These are phyloP conservation scores for Erythrophleum fordii DNA, from an alignment of 306 rosid genomes.

Conservation along the genomic window DNA sequence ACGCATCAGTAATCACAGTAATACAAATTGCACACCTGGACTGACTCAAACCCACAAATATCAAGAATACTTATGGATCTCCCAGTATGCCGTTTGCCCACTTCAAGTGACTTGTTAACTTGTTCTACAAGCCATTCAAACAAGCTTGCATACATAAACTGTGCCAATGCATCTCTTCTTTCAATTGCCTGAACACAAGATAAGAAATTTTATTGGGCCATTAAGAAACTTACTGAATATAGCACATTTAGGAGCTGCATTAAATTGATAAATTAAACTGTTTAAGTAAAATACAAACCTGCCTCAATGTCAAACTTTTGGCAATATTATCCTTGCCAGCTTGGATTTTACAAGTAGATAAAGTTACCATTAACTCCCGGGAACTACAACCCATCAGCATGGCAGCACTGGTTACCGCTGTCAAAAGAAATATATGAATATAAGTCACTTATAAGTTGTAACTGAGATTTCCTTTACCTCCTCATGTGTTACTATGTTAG, in stretches of 20 bases:
- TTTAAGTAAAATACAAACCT: constrained; percentile 56
- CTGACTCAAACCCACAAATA: constrained; percentile 82
- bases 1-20: constrained; percentile 28
- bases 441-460: constrained; percentile 16
- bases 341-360: constrained; percentile 54
- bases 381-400: constrained; percentile 84
- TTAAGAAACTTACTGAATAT: neutral
- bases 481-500: constrained; percentile 12
- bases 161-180: constrained; percentile 81
- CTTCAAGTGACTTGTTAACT: constrained; percentile 77
- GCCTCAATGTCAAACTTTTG: constrained; percentile 61
- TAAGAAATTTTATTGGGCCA: neutral
- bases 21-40: constrained; percentile 63
- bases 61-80: constrained; percentile 87
- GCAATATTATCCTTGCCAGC: constrained; percentile 52
- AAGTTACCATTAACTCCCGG: constrained; percentile 61
- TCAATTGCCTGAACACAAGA: constrained; percentile 68
- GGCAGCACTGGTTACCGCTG: constrained; percentile 80
- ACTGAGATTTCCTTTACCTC: constrained; percentile 24
- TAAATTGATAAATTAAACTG: constrained; percentile 31
- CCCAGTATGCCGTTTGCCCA: constrained; percentile 49
- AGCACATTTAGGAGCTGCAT: constrained; percentile 33
- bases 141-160: constrained; percentile 76
- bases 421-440: constrained; percentile 37
- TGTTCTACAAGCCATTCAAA: constrained; percentile 90